Conservation (phyloP, 2,329 filamentous ascomycete species). For the Penicillium capsulatum region DNA sequence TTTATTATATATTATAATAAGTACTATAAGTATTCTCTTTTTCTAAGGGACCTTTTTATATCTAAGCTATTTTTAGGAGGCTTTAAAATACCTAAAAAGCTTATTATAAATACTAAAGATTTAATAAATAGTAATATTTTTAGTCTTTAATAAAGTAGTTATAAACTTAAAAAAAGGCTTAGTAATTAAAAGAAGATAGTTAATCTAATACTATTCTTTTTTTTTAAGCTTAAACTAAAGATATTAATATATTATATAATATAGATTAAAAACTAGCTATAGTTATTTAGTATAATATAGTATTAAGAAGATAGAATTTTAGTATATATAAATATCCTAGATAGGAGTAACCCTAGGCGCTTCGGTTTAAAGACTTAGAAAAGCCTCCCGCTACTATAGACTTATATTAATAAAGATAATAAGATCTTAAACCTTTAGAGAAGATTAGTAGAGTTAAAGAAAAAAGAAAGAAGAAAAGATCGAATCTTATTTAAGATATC, state of each 20-base stretch:
- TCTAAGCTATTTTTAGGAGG: too few species aligned
- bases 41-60: too few species aligned
- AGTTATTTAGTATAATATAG: not conserved
- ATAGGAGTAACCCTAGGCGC: conserved; percentile 1
- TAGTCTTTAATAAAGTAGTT: too few species aligned
- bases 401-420: conserved; percentile 4
- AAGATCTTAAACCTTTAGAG: conserved; percentile 2
- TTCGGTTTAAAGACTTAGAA: conserved; percentile 1
- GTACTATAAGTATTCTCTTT: not conserved
- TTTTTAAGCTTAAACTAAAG: too few species aligned
- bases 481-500: conserved; percentile 9
- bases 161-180: too few species aligned
- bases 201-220: too few species aligned
- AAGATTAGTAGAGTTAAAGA: too few species aligned
- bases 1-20: not conserved
- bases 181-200: too few species aligned
- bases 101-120: too few species aligned
- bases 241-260: not conserved
- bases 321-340: conserved; percentile 1
- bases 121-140: too few species aligned
- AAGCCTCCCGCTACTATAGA: conserved; percentile 1
- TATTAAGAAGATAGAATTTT: conserved; percentile 1
- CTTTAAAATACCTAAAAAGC: too few species aligned
- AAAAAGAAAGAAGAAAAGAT: too few species aligned
- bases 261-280: not conserved